Base-by-base conservation (phyloP, 257 asterid genomes). In the Nicotiana otophora region DNA sequence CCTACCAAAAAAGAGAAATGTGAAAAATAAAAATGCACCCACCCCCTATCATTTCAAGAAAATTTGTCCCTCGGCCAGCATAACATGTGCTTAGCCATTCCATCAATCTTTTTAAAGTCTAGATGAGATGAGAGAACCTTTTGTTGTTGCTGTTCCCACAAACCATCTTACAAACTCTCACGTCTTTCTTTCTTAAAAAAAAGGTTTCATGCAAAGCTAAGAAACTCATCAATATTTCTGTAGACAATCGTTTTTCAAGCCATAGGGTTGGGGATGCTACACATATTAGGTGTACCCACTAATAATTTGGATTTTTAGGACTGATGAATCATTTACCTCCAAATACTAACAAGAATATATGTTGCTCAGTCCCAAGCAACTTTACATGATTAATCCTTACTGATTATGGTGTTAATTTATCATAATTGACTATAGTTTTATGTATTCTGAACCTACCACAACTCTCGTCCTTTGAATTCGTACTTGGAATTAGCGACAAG, bases 31-130 rank as follows among this genome's bases (percentile, higher is more conserved):
- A 78, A 58, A 61, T 16, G 46, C n/a, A 62, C 17, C 61, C 77
- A 80, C 77, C 51, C 76, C 82, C 87, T 57, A 84, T 86, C 89
- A 81, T 83, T 83, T 89, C 89, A 88, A 83, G 70, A 36, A 75
- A 53, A 82, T 20, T 20, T 75, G 64, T 30, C 77, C 42, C 34
- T 26, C 84, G 3, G 51, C 92, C 90, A 87, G 86, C 92, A 86
- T 87, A 26, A 67, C 92, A 89, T 83, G 92, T 89, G 90, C 87
- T 69, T 83, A 26, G 34, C 85, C 88, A 84, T 83, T 74, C 86
- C 80, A 82, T 33, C 80, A 75, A 75, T 15, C 80, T 39, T 26
- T 26, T 48, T 48, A 48, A 74, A 75, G 80, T 75, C 33, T 46
- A 75, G 46, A 42, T 9, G 51, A 42, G 51, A 42, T 42, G 80